A percentile compares a stretch with the other conserved stretches of the same genome.
Conservation (phyloP, 202 grass and related monocot species). For the Carex arenaria region DNA sequence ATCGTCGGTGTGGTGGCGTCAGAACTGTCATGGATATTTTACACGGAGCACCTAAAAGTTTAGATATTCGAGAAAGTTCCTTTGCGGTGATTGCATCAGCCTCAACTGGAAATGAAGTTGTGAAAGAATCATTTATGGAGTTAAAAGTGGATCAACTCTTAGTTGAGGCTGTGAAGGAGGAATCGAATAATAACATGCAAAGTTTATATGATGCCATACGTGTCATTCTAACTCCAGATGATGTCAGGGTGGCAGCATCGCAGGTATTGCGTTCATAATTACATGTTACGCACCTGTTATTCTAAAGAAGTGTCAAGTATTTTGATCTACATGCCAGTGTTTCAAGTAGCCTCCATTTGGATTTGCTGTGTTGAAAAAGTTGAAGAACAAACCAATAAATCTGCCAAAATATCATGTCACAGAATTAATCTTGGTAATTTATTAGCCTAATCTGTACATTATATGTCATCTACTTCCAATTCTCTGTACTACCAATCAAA, state of each 20-base stretch:
- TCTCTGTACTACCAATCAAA: not conserved
- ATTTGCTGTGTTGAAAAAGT: not conserved
- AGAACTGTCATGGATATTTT: conserved; percentile 70
- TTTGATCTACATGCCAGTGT: not conserved
- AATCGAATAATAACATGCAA: conserved; percentile 39
- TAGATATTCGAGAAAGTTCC: conserved; percentile 53
- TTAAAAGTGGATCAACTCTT: conserved; percentile 70
- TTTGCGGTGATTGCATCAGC: conserved; percentile 61
- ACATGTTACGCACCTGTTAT: not conserved
- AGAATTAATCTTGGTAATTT: not conserved
- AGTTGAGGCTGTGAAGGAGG: conserved; percentile 51
- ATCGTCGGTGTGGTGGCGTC: conserved; percentile 57
- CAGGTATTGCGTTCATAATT: conserved; percentile 45
- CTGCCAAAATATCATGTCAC: not conserved
- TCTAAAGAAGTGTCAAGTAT: not conserved
- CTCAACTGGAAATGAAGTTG: conserved; percentile 83
- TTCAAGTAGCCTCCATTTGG: not conserved
- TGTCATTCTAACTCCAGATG: conserved; percentile 74
- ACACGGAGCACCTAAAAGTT: conserved; percentile 34
- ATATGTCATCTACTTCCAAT: not conserved
- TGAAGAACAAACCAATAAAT: not conserved
- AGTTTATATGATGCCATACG: conserved; percentile 76
- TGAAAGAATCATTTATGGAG: conserved; percentile 87
- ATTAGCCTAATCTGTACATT: not conserved
- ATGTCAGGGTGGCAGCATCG: conserved; percentile 78